Conservation (phyloP, 805 yeast species). For the Nakazawaea holstii region DNA sequence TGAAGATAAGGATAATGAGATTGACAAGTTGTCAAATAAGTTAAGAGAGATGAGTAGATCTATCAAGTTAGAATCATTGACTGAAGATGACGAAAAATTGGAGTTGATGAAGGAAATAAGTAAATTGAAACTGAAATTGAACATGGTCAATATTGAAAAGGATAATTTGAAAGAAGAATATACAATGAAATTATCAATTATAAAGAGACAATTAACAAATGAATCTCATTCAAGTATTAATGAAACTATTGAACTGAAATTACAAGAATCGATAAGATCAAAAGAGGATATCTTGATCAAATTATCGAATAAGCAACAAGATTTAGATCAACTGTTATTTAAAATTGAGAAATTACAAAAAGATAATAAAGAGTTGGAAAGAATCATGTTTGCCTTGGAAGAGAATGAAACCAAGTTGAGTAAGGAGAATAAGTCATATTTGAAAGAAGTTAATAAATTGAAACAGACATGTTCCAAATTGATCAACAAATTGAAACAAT, state of each 20-base stretch:
- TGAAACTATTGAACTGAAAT: slow-evolving; percentile 28
- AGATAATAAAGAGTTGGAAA: slow-evolving; percentile 25
- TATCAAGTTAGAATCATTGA: slow-evolving; percentile 19
- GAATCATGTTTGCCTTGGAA: slow-evolving; percentile 24
- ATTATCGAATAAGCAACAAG: slow-evolving; percentile 19
- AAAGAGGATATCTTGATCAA: slow-evolving; percentile 23
- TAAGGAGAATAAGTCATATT: slow-evolving; percentile 25
- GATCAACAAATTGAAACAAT: slow-evolving; percentile 21
- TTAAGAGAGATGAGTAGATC: slow-evolving; percentile 26
- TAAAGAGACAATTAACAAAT: slow-evolving; percentile 24
- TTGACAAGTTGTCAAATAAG: slow-evolving; percentile 27
- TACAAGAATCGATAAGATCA: slow-evolving; percentile 26
- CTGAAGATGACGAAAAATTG: slow-evolving; percentile 30
- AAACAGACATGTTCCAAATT: slow-evolving; percentile 26
- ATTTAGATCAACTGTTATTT: slow-evolving; percentile 18
- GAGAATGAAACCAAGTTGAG: slow-evolving; percentile 23
- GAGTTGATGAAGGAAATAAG: slow-evolving; percentile 30
- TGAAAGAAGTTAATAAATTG: slow-evolving; percentile 20
- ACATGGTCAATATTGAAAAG: slow-evolving; percentile 31
- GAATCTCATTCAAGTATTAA: slow-evolving; percentile 15
- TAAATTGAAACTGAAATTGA: slow-evolving; percentile 32
- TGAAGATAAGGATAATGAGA: slow-evolving; percentile 30
- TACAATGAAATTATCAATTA: slow-evolving; percentile 29
- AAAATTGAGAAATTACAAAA: slow-evolving; percentile 19
- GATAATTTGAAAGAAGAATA: slow-evolving; percentile 29